Evolutionary conservation across 2,329 filamentous ascomycete genomes (phyloP), one percentile per base, ranked within the genome.

Genomic region (Albifimbria verrucaria): DNA sequence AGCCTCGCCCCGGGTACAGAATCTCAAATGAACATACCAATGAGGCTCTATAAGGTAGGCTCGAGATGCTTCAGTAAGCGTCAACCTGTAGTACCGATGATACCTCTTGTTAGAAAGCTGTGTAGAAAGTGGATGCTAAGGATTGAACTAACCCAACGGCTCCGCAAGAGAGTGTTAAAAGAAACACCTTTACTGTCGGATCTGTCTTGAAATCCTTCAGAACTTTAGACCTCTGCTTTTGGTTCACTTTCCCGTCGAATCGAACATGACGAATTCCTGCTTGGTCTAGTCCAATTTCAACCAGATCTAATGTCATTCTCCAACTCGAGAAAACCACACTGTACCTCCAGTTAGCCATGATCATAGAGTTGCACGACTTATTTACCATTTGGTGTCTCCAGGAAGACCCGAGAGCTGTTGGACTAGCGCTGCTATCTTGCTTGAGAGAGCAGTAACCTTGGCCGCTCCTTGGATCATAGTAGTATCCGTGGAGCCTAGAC

Each of bases 281-380:
- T n/a, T 71, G 54, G 0, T 66, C 55, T 0, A 82, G 62, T 0
- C 72, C 74, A 1, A 54, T 56, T 48, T 77, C 66, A 0, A 81
- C 64, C 1, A 80, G 52, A 43, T 80, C 72, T 1, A 82, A 73
- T 0, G 73, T 80, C 15, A 72, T 59, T 17, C 74, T 71, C 78
- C 79, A 82, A 0, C 66, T 74, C 0, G 78, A 80, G 52, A 82
- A 82, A 0, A 81, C 71, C 15, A 81, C 68, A 49, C 78, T 81
- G 10, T 10, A 36, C 10, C n/a, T 10, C n/a, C n/a, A 36, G 28
- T 36, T 36, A 36, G 28, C n/a, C 28, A n/a, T 36, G 28, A n/a
- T 36, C 28, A 36, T 10, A 36, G 28, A n/a, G 28, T 36, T 10
- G 10, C n/a, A n/a, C 28, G 28, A 10, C 28, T 10, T n/a, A 36